Base-by-base conservation (phyloP, 2,329 filamentous ascomycete species). In the Phialophora verrucosa region DNA sequence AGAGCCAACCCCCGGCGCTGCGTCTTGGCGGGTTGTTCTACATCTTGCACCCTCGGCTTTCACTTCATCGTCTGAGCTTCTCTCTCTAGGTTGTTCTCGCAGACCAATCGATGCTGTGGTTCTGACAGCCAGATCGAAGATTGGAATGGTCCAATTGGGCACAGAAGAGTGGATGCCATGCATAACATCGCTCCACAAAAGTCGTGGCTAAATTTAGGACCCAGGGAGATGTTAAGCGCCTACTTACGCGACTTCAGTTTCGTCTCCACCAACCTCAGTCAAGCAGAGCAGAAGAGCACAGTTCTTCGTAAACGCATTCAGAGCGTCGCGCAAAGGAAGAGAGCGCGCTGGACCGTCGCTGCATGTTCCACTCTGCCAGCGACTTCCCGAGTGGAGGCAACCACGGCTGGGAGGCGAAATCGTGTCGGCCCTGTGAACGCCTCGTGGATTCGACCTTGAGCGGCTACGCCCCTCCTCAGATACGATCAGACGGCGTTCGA, bases 181-280 rank as follows among this genome's bases (percentile, higher is more conserved):
- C 60, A 50, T 38, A 35, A 42, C 51, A 56, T 47, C 14, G 60
- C 27, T 49, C 17, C 35, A 31, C 38, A 56, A 44, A 42, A 27
- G 32, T 35, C 27, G 27, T 31, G 25, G 60, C 60, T 62, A 62
- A 62, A 50, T 62, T 55, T 62, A 62, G 60, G 59, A 23, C n/a
- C 27, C 50, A 20, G 23, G 25, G 29, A 47, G 23, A 62, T 20
- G 54, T 47, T 64, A 64, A 64, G 56, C 62, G 62, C 62, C 62
- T 60, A 29, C 47, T 20, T 4, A 50, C 54, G 44, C 35, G 35
- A 53, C 25, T 25, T 23, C 20, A 49, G 62, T 60, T 64, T 64
- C 56, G 60, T 20, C 23, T 64, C 31, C 44, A 53, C 56, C 62
- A 47, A 60, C 62, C 55, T 64, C 62, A 55, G 20, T 60, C 62